These are phyloP conservation scores for Tolypocladium inflatum DNA, from an alignment of 2,329 filamentous ascomycete species.

Conservation along the genomic window DNA sequence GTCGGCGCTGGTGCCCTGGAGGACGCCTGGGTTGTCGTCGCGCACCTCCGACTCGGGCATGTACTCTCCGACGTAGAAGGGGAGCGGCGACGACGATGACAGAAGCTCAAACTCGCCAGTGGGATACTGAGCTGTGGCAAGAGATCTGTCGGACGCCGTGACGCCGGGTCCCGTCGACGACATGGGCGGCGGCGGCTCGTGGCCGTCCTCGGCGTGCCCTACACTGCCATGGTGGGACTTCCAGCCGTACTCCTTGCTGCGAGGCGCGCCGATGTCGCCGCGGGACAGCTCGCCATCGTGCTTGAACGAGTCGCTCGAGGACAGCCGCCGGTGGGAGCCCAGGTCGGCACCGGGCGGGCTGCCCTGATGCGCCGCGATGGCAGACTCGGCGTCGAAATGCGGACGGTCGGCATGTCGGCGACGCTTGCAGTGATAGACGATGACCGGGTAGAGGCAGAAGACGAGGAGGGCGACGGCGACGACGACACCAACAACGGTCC, in stretches of 20 bases:
- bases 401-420: conserved; percentile 11
- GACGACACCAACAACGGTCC: conserved; percentile 25
- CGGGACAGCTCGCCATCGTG: conserved; percentile 17
- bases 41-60: conserved; percentile 15
- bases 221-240: conserved; percentile 7
- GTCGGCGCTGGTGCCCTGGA: conserved; percentile 27
- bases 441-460: conserved; percentile 29
- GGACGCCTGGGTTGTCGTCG: conserved; percentile 19
- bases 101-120: conserved; percentile 5
- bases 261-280: conserved; percentile 9
- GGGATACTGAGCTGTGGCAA: not conserved
- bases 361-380: conserved; percentile 9
- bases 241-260: conserved; percentile 17
- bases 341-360: conserved; percentile 4
- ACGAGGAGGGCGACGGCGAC: conserved; percentile 21
- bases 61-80: conserved; percentile 14
- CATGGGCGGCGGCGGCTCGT: not conserved
- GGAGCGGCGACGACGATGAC: conserved; percentile 5
- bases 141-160: not conserved
- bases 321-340: conserved; percentile 19
- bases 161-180: not conserved
- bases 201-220: not conserved
- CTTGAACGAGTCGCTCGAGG: conserved; percentile 27
- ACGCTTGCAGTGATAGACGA: conserved; percentile 22
- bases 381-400: conserved; percentile 20